Conservation (phyloP, 345 rosid species). For the Bruguiera gymnorhiza region DNA sequence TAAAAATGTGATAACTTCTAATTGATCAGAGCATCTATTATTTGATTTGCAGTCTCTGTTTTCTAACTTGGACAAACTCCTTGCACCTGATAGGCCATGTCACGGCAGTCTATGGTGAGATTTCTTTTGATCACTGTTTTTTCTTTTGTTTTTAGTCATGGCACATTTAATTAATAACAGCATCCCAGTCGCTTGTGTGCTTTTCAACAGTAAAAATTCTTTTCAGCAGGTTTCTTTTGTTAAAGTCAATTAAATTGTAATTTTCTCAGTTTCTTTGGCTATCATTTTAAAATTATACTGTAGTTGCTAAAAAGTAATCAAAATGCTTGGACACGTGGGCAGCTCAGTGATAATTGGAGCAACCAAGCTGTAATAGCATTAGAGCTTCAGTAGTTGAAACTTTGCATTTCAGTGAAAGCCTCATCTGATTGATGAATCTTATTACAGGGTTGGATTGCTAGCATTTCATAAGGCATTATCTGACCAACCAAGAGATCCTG, state of each 20-base stretch:
- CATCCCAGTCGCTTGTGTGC: not conserved
- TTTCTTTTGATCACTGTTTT: not conserved
- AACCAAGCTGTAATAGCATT: too few relatives aligned
- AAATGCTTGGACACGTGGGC: too few relatives aligned
- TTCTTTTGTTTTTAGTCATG: not conserved
- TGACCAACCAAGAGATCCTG: constrained; percentile 67
- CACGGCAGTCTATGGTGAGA: constrained; percentile 88
- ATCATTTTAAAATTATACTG: too few relatives aligned
- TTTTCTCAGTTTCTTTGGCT: not conserved
- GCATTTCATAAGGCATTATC: constrained; percentile 79
- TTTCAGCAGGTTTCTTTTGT: too few relatives aligned
- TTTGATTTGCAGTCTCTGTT: constrained; percentile 66
- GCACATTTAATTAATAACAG: not conserved
- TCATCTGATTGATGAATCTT: not conserved
- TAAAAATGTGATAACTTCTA: not conserved
- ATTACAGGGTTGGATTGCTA: constrained; percentile 65
- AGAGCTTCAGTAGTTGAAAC: too few relatives aligned
- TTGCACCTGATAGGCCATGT: constrained; percentile 89
- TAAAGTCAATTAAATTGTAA: too few relatives aligned
- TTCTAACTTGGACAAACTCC: constrained; percentile 68
- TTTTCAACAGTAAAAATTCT: not conserved
- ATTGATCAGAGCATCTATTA: constrained; percentile 19
- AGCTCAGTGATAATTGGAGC: too few relatives aligned
- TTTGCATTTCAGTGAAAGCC: too few relatives aligned
- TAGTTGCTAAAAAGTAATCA: too few relatives aligned